Percentiles rank a stretch among this genome's conserved stretches.
phyloP scores from a whole-genome alignment of 2,329 filamentous ascomycete species.

The Chaetomiaceae sp. region DNA sequence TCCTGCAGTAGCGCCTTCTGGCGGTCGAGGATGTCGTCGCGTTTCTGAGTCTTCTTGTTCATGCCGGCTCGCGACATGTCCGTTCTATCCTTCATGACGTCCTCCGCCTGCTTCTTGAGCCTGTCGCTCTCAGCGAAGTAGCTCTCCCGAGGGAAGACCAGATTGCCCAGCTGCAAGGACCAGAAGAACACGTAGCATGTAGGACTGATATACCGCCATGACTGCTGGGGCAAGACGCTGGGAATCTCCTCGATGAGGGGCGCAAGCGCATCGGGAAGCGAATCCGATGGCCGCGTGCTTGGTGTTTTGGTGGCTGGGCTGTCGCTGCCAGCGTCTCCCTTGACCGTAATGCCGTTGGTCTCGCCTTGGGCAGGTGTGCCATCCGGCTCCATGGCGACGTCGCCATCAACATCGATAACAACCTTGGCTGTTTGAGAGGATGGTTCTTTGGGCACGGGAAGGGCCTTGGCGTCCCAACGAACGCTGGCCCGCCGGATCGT shows the following conservation, averaged over 20 bases:
- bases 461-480: constrained; percentile 40
- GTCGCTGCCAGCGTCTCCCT: background rate
- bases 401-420: constrained; percentile 47
- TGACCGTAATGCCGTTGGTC: constrained; percentile 17
- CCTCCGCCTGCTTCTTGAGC: constrained; percentile 59
- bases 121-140: constrained; percentile 72
- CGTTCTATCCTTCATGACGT: constrained; percentile 63
- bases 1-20: constrained; percentile 67
- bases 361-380: constrained; percentile 29
- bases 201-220: constrained; percentile 65
- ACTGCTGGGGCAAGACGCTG: constrained; percentile 51
- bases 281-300: constrained; percentile 36
- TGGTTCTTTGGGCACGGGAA: constrained; percentile 11
- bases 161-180: constrained; percentile 77
- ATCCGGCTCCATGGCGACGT: constrained; percentile 44
- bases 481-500: constrained; percentile 73
- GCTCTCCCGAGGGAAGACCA: constrained; percentile 67
- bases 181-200: constrained; percentile 90
- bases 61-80: constrained; percentile 64
- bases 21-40: constrained; percentile 62
- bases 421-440: constrained; percentile 17
- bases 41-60: constrained; percentile 62
- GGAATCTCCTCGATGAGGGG: constrained; percentile 66
- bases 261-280: constrained; percentile 65
- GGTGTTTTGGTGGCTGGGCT: constrained; percentile 12